Evolutionary conservation across 2,329 filamentous ascomycete genomes (phyloP).

Genomic region (Leptographium galeiforme): DNA sequence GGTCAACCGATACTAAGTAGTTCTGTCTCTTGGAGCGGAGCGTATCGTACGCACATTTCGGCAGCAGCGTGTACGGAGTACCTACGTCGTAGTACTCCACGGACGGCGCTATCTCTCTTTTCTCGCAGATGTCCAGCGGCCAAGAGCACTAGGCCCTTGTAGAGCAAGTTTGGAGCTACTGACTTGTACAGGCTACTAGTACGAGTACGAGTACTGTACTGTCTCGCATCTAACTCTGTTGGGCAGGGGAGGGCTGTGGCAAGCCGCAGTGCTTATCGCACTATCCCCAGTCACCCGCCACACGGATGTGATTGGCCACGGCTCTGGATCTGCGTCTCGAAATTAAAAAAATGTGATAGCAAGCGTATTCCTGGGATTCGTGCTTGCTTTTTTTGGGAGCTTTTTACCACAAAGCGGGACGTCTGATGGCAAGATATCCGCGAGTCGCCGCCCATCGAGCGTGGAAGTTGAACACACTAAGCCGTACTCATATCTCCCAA

Average conservation of each 20-base stretch:
- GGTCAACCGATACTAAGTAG: not conserved
- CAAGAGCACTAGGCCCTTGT: no score
- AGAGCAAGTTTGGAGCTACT: no score
- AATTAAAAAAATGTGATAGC: not conserved
- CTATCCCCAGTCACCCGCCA: not conserved
- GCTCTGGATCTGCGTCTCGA: not conserved
- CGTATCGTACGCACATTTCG: not conserved
- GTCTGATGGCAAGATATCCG: no score
- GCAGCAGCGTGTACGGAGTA: not conserved
- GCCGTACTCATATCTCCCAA: no score
- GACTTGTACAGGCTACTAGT: no score
- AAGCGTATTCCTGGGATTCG: not conserved
- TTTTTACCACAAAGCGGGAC: no score
- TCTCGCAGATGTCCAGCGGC: no score
- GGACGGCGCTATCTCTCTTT: no score
- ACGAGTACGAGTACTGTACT: no score
- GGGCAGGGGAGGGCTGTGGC: not conserved
- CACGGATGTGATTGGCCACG: not conserved
- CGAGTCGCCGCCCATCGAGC: no score
- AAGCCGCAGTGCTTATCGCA: not conserved
- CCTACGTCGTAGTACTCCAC: not conserved
- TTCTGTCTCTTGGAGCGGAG: not conserved
- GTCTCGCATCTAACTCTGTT: not conserved
- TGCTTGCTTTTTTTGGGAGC: no score
- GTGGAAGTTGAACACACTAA: no score